These are phyloP conservation scores for Amanita subjunquillea DNA, from an alignment of 768 basidiomycete species.

Conservation along the genomic window DNA sequence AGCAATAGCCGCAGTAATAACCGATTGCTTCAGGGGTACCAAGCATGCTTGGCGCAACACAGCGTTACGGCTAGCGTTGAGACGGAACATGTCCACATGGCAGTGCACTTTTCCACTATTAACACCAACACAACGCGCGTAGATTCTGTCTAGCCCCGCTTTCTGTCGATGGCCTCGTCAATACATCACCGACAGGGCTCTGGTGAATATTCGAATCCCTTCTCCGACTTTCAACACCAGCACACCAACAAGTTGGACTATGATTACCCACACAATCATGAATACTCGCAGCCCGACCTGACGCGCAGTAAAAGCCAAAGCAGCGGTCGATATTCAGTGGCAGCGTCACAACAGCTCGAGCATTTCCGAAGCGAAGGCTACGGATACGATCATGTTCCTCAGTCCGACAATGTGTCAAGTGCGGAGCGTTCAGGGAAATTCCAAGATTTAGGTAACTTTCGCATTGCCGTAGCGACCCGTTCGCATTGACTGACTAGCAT, in stretches of 20 bases:
- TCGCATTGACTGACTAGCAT: not conserved
- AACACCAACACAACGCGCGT: too few relatives aligned
- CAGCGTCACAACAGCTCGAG: not conserved
- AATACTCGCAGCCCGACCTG: not conserved
- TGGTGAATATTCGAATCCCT: slow-evolving; percentile 8
- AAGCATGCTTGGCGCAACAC: too few relatives aligned
- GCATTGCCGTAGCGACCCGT: not conserved
- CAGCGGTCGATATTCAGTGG: not conserved
- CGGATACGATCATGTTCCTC: not conserved
- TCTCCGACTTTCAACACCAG: slow-evolving; percentile 6
- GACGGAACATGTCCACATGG: too few relatives aligned
- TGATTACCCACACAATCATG: not conserved
- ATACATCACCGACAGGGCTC: not conserved
- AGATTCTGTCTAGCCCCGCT: not conserved
- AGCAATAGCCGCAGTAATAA: not conserved
- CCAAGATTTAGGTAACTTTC: slow-evolving; percentile 42
- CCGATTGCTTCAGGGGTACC: too few relatives aligned
- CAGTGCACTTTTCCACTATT: too few relatives aligned
- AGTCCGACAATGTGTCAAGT: slow-evolving; percentile 27
- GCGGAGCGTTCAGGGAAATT: slow-evolving; percentile 27
- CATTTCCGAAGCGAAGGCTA: slow-evolving; percentile 10
- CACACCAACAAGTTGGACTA: not conserved
- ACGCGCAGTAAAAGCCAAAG: not conserved
- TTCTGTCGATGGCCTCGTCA: not conserved
- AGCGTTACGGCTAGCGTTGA: too few relatives aligned